Percentiles rank a stretch among this genome's conserved stretches.
These are phyloP conservation scores for Cyclostephanos tholiformis DNA, from an alignment of 108 stramenopile genomes.

Conservation along the genomic window DNA sequence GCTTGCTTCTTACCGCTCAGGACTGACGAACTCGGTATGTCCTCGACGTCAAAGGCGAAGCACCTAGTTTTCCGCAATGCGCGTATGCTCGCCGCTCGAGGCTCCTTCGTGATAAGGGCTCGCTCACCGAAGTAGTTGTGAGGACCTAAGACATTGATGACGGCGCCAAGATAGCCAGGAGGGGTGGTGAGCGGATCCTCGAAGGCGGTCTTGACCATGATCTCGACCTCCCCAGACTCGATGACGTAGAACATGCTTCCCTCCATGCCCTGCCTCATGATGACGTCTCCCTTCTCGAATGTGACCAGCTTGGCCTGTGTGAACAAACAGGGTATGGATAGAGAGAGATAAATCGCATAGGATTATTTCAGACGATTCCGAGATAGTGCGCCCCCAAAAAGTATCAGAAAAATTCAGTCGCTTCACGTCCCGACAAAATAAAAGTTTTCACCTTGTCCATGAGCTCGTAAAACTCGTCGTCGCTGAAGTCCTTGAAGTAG, in stretches of 20 bases:
- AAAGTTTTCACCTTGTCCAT: constrained; percentile 47
- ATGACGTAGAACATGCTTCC: constrained; percentile 87
- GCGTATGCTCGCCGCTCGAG: constrained; percentile 87
- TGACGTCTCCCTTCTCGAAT: constrained; percentile 71
- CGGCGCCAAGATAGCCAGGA: constrained; percentile 66
- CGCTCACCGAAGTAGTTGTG: constrained; percentile 91
- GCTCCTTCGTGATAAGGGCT: constrained; percentile 88
- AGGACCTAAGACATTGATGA: constrained; percentile 69
- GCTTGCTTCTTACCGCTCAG: constrained; percentile 67
- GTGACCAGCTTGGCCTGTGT: constrained; percentile 65
- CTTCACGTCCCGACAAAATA: background rate
- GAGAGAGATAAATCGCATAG: background rate
- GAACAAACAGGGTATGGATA: background rate
- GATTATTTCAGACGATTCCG: background rate
- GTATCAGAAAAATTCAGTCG: background rate
- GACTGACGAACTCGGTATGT: constrained; percentile 70
- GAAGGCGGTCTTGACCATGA: constrained; percentile 74
- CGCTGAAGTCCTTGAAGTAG: constrained; percentile 62
- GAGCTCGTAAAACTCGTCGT: constrained; percentile 69
- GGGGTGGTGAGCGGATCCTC: constrained; percentile 84
- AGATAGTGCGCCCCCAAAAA: background rate
- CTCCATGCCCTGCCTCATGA: constrained; percentile 80
- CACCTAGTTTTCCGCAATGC: constrained; percentile 64
- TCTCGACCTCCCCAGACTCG: constrained; percentile 80
- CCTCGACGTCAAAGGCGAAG: constrained; percentile 73